These are phyloP conservation scores for Penicillium soppii DNA, from an alignment of 495 filamentous ascomycete genomes.

Conservation along the genomic window DNA sequence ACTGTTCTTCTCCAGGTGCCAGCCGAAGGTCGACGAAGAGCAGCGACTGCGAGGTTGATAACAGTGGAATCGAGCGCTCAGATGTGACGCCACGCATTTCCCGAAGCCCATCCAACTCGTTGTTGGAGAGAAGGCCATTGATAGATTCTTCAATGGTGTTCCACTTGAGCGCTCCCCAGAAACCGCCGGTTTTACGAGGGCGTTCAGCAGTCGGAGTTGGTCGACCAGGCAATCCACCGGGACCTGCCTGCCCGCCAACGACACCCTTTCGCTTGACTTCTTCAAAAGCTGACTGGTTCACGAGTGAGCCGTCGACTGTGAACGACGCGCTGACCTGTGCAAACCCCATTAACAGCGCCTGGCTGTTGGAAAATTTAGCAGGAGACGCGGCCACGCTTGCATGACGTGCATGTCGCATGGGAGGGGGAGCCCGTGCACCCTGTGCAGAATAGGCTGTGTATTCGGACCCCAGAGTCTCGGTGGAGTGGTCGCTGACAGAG, in stretches of 20 bases:
- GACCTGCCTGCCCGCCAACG: slow-evolving; percentile 76
- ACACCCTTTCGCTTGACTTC: slow-evolving; percentile 94
- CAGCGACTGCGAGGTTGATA: slow-evolving; percentile 96
- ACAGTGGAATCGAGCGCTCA: slow-evolving; percentile 78
- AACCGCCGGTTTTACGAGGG: slow-evolving; percentile 70
- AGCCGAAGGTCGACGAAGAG: slow-evolving; percentile 91
- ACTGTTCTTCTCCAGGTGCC: slow-evolving; percentile 83
- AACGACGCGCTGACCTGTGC: slow-evolving; percentile 93
- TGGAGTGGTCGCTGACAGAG: slow-evolving; percentile 88
- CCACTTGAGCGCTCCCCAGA: slow-evolving; percentile 86
- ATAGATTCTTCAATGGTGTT: slow-evolving; percentile 84
- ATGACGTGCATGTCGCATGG: slow-evolving; percentile 55
- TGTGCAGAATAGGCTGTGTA: slow-evolving; percentile 68
- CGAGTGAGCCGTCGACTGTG: slow-evolving; percentile 83
- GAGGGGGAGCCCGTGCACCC: slow-evolving; percentile 39
- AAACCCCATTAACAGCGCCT: slow-evolving; percentile 96
- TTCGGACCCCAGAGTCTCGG: slow-evolving; percentile 89
- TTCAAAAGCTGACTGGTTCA: slow-evolving; percentile 88
- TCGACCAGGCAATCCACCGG: slow-evolving; percentile 60
- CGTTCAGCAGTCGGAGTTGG: slow-evolving; percentile 50
- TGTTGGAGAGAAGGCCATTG: slow-evolving; percentile 77
- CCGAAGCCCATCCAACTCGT: slow-evolving; percentile 86
- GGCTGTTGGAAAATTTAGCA: slow-evolving; percentile 50
- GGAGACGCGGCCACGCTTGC: slow-evolving; percentile 53
- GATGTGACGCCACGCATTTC: slow-evolving; percentile 84